Percentiles rank a stretch among this genome's conserved stretches.
phyloP scores from a whole-genome alignment of 2,329 filamentous ascomycete species.

The Aschersonia sp. region DNA sequence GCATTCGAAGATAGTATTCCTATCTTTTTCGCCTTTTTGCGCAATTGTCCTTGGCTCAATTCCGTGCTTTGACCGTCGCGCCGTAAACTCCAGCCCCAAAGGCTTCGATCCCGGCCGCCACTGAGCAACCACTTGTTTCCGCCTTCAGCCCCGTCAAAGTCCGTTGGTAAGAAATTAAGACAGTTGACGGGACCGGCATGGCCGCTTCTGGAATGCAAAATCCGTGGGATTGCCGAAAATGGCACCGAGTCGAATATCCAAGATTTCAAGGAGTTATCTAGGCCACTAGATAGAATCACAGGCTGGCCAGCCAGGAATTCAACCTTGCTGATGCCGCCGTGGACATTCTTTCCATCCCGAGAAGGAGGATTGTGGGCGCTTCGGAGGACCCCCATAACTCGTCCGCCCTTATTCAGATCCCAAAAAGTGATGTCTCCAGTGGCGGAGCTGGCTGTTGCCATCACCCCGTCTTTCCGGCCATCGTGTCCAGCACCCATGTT shows the following conservation, averaged over 20 bases:
- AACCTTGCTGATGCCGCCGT: conserved; percentile 70
- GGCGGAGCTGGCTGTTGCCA: conserved; percentile 71
- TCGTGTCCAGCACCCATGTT: conserved; percentile 78
- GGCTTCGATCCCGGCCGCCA: conserved; percentile 73
- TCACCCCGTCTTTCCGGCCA: conserved; percentile 72
- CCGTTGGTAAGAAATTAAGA: conserved; percentile 71
- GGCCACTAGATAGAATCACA: conserved; percentile 76
- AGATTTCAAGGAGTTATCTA: conserved; percentile 86
- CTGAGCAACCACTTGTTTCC: conserved; percentile 91
- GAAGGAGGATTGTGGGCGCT: conserved; percentile 74
- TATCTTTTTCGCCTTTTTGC: conserved; percentile 78
- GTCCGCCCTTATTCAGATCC: conserved; percentile 83
- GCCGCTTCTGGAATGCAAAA: conserved; percentile 73
- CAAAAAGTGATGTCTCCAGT: conserved; percentile 89
- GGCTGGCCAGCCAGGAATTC: conserved; percentile 85
- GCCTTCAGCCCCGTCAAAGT: conserved; percentile 78
- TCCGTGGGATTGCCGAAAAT: conserved; percentile 73
- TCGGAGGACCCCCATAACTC: conserved; percentile 72
- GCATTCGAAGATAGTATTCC: conserved; percentile 50
- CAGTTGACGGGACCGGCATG: conserved; percentile 77
- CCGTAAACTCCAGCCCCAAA: conserved; percentile 94
- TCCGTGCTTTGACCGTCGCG: conserved; percentile 90
- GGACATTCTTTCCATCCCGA: conserved; percentile 34
- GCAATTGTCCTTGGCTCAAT: conserved; percentile 77
- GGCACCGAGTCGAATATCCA: conserved; percentile 95